Evolutionary conservation across 768 basidiomycete genomes (phyloP).

Genomic region (Artomyces pyxidatus): DNA sequence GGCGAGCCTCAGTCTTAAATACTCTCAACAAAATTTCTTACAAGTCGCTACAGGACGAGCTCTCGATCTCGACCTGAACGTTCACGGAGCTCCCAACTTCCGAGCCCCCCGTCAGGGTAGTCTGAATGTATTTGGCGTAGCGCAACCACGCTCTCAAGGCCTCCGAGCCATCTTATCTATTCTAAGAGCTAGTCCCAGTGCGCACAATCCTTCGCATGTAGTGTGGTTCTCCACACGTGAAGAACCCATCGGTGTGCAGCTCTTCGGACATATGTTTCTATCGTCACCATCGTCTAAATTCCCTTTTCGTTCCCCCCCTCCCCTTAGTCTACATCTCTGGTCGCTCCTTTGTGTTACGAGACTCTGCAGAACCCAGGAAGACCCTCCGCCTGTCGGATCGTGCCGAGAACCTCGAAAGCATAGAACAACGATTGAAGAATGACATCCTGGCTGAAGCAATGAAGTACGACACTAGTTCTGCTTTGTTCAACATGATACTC

Average conservation of each 20-base stretch:
- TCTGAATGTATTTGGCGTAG: conserved; percentile 90
- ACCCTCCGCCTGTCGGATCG: conserved; percentile 81
- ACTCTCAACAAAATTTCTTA: no score
- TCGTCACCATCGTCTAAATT: no score
- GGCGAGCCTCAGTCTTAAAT: conserved; percentile 25
- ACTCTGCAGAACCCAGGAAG: conserved; percentile 74
- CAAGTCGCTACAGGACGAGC: conserved; percentile 55
- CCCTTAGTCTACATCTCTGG: conserved; percentile 76
- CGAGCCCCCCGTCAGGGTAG: conserved; percentile 69
- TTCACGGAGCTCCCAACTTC: conserved; percentile 96
- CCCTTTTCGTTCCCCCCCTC: no score
- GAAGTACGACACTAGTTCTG: conserved; percentile 35
- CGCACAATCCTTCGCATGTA: conserved; percentile 57
- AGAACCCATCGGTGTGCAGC: conserved; percentile 77
- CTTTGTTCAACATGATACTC: background rate
- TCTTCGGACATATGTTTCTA: background rate
- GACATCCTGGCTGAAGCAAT: conserved; percentile 85
- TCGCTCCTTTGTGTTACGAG: conserved; percentile 86
- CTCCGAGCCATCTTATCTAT: conserved; percentile 84
- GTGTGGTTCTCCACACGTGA: conserved; percentile 98
- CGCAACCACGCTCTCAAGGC: conserved; percentile 91
- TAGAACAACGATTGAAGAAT: conserved; percentile 79
- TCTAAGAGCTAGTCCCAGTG: conserved; percentile 65
- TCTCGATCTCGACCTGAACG: conserved; percentile 80
- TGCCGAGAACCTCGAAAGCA: conserved; percentile 91